Base-by-base conservation (phyloP, 2,329 filamentous ascomycete species). In the Aspergillus pseudoterreus region DNA sequence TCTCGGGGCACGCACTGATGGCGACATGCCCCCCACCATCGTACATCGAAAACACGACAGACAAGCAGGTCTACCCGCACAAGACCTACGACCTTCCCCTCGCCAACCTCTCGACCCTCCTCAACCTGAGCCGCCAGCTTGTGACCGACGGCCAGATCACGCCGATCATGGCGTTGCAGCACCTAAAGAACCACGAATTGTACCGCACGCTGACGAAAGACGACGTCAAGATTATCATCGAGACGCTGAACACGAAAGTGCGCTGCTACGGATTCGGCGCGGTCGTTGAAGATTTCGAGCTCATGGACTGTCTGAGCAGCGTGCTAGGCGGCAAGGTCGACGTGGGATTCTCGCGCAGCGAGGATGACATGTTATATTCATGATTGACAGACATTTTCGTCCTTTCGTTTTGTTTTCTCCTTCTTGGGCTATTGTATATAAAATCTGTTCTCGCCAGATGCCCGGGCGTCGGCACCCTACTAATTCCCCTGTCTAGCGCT, bases 1-100 rank as follows among this genome's bases (percentile, higher is more conserved):
- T 88, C 39, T 92, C 88, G 58, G 94, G 92, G 38, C 94, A 99
- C 70, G 92, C 90, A 4, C 78, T 97, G 59, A 97, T 97, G 92
- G 88, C 90, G 14, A 88, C 88, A 14, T 95, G 90, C 66, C 92
- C 92, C 43, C 90, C 92, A 4, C 82, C 85, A 47, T 79, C 76
- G 52, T 81, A 84, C 62, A 79, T 85, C 59, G 72, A 75, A 52
- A 74, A 75, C 42, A 76, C 79, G 30, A 80, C 81, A 2, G 57
- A 63, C 43, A 73, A 78, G 45, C 77, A 82, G 32, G 71, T 75
- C 43, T 84, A 84, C 62, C 79, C 79, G 47, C 83, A 86, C 66
- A 83, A 88, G 68, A 92, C 92, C 45, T 92, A 90, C 74, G 87
- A 94, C 66, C 75, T 94, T 5, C 84, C 81, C 53, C 88, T 87